Evolutionary conservation across 2,329 filamentous ascomycete species (phyloP), one percentile per base, ranked within the genome.

Genomic region (Alternaria triticimaculans): DNA sequence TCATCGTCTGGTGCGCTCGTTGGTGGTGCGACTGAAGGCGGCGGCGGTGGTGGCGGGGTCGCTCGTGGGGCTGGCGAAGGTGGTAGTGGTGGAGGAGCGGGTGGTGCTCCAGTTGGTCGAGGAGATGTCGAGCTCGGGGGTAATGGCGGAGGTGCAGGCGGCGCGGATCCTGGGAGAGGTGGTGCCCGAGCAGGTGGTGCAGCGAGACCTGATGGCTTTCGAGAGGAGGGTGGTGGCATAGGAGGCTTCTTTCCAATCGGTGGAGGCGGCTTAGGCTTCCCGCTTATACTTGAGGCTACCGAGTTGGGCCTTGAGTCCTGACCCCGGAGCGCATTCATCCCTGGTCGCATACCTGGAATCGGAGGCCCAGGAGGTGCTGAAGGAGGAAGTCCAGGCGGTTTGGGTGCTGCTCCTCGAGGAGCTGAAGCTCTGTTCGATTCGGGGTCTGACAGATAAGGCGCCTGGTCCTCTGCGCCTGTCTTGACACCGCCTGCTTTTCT

Each of bases 401-500:
- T 82, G 28, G 84, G 82, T 12, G 87, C 86, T 59, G 84, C 81
- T 50, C 78, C 83, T 50, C 81, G 77, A 9, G 86, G 88, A 41
- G 81, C 84, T 46, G 85, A 85, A 44, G 75, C 79, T 69, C 80
- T 79, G 48, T 80, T 77, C 8, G 87, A 85, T 75, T 94, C 93
- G n/a, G 92, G 88, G 76, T 97, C 94, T 63, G 93, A 94, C 57
- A 91, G 82, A 76, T 95, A 95, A 64, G 92, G 89, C 30, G 93
- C 88, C 68, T 89, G 89, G 66, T 84, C 85, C 54, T 87, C 89
- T 69, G 91, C 91, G 43, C 82, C 82, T 45, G 84, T 84, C 56
- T 84, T 82, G 30, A 85, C 79, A 51, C 92, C 94, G 60, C 93
- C 92, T 4, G 90, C 87, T 83, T 96, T 97, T 79, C 92, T 92